Base-by-base conservation (phyloP, 2,329 filamentous ascomycete genomes). In the Colletotrichum filicis region DNA sequence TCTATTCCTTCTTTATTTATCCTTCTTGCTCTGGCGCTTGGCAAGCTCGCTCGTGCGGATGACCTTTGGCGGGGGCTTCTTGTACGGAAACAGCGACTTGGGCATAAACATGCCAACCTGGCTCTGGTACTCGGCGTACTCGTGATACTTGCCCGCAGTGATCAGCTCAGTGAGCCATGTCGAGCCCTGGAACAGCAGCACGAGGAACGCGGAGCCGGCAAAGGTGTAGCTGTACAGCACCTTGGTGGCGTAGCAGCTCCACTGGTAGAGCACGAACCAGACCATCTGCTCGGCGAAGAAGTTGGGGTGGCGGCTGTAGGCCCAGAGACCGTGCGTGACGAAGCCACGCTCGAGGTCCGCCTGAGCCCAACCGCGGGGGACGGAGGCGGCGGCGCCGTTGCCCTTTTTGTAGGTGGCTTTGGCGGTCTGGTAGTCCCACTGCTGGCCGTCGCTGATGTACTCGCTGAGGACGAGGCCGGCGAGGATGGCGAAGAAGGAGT, bases 321-420 rank as follows among this genome's bases (percentile, higher is more conserved):
- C 92, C 92, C 94, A 99, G 8, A 99, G 86, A 0, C 97, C 97
- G 5, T 88, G 91, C 9, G 94, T 93, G 75, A 94, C 88, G 83
- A 99, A 99, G 55, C 97, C 97, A 49, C 96, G 93, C 75, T 98
- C 94, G 30, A 99, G 89, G 66, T 98, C 94, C 73, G 91, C 90
- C 76, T 92, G 91, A 0, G 87, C 88, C 82, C 88, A 95, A 26
- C 84, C 88, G 5, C 84, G 82, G 37, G 37, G 37, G 2, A 42
- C 0, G 94, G 91, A 4, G 96, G 87, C 80, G 93, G 37, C 14
- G 37, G 37, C 93, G 61, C 91, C 94, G 1, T 92, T 42, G 37
- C 37, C 92, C 74, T 90, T 87, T 74, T 90, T 89, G 82, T 98
- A 98, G 56, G 90, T 82, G 58, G 89, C 85, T 84, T 98, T 98